Conservation (phyloP, 2,329 filamentous ascomycete genomes). For the Bisporella sp. region DNA sequence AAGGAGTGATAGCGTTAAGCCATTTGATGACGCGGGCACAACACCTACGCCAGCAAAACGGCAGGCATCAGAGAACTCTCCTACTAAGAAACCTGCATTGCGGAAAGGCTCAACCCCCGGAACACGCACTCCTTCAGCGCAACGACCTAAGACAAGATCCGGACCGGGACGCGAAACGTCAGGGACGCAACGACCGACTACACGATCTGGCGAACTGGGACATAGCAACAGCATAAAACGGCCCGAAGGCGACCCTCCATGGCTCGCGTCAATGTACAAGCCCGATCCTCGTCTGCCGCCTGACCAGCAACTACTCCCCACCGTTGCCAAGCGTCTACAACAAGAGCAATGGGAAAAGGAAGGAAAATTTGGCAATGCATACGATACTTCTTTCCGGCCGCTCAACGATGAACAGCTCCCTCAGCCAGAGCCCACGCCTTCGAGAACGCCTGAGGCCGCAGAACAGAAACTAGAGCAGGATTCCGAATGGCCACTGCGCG, state of each 20-base stretch:
- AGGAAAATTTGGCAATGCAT: conserved; percentile 76
- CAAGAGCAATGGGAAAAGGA: conserved; percentile 95
- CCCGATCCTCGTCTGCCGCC: conserved; percentile 90
- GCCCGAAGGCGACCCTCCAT: conserved; percentile 91
- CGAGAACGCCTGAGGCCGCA: conserved; percentile 18
- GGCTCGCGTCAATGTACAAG: conserved; percentile 91
- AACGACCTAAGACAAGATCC: conserved; percentile 52
- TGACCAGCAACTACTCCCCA: conserved; percentile 91
- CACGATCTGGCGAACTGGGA: conserved; percentile 50
- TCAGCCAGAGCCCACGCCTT: conserved; percentile 11
- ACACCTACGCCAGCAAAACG: conserved; percentile 29
- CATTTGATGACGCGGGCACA: conserved; percentile 45
- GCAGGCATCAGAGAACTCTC: conserved; percentile 39
- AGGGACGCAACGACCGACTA: conserved; percentile 47
- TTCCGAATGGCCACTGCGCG: conserved; percentile 54
- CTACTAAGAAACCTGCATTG: conserved; percentile 39
- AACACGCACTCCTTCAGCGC: conserved; percentile 26
- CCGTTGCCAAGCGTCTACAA: conserved; percentile 82
- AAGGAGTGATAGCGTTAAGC: conserved; percentile 61
- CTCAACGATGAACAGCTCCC: conserved; percentile 59
- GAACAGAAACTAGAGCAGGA: conserved; percentile 27
- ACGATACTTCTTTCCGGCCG: conserved; percentile 82
- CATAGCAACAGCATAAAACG: conserved; percentile 43
- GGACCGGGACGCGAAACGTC: conserved; percentile 39
- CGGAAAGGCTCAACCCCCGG: conserved; percentile 19